Base-by-base conservation (phyloP, 1,284 basidiomycete genomes). In the Chalciporus sp. region DNA sequence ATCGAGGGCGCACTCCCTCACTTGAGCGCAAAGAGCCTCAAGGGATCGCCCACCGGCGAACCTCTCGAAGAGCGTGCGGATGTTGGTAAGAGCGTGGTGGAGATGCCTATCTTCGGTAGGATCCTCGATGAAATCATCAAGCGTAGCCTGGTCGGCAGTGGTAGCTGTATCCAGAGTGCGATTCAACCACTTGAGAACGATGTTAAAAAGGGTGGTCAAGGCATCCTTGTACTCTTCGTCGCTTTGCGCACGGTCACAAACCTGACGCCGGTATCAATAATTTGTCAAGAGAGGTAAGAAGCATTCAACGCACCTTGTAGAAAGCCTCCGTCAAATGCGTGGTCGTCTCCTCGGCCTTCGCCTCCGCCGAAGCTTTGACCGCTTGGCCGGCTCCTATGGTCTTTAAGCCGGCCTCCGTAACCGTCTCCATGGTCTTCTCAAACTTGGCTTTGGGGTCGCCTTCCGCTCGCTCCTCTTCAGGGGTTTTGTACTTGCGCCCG, bases 371-470 rank as follows among this genome's bases (percentile, higher is more conserved):
- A 1, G 61, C 68, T 4, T 71, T 68, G 5, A 75, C 75, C 1
- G 69, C 64, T 58, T 84, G 83, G 2, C 74, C 74, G 0, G 72
- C 74, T 10, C 81, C 84, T 29, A 88, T 88, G 7, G 74, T 76
- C 33, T 73, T 72, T 0, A 78, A 80, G 8, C 87, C 87, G 0
- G 71, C 74, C 7, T 72, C 75, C 63, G 85, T 88, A 14, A 80
- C 73, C 0, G 76, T 77, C 35, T 87, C 87, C 81, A 88, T 85
- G 1, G 81, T 76, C 58, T 79, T 78, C 67, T 86, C 82, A 61
- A 85, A 89, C 41, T 76, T 74, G 10, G 74, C 76, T 61, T 78
- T 78, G 7, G 64, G 57, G 29, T 78, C 74, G 0, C 65, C 60
- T 0, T 74, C 59, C 42, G 77, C 41, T 3, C 52, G 47, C 17